These are phyloP conservation scores for Myriosclerotinia duriaeana DNA, from an alignment of 2,329 filamentous ascomycete genomes.

Conservation along the genomic window DNA sequence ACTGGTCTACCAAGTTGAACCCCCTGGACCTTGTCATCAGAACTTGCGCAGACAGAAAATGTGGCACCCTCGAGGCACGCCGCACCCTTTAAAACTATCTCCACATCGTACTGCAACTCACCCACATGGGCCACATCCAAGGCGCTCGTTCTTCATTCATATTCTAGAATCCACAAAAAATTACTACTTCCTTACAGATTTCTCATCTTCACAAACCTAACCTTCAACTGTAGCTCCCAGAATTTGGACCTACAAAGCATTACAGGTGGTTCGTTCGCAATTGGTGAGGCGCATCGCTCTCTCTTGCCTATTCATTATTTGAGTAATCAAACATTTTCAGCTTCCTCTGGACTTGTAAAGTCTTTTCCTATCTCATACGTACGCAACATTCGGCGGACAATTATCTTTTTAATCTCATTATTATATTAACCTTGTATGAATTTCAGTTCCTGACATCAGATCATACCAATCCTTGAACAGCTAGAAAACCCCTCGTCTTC, in stretches of 20 bases:
- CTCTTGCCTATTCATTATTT: background rate
- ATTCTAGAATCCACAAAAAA: constrained; percentile 4
- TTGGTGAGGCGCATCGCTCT: background rate
- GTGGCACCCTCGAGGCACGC: background rate
- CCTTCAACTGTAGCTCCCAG: background rate
- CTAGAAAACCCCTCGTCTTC: background rate
- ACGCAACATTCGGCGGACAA: background rate
- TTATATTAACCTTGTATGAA: constrained; percentile 14
- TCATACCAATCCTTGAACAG: constrained; percentile 24
- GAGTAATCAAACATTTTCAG: background rate
- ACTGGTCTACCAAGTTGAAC: background rate
- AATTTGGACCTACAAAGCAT: background rate
- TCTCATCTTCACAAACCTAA: constrained; percentile 3
- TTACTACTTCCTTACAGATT: background rate
- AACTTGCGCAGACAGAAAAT: constrained; percentile 10
- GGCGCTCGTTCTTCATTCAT: background rate
- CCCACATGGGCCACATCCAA: constrained; percentile 10
- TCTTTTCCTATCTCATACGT: background rate
- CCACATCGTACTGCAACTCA: constrained; percentile 12
- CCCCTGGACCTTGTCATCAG: constrained; percentile 8
- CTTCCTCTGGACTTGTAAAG: background rate
- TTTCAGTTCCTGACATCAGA: constrained; percentile 25
- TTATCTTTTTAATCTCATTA: background rate
- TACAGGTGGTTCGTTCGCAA: background rate
- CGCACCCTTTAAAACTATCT: background rate